Percentiles rank a stretch among this genome's conserved stretches.
Evolutionary conservation across 176 grass and related monocot species (phyloP).

Genomic region (Ensete glaucum): DNA sequence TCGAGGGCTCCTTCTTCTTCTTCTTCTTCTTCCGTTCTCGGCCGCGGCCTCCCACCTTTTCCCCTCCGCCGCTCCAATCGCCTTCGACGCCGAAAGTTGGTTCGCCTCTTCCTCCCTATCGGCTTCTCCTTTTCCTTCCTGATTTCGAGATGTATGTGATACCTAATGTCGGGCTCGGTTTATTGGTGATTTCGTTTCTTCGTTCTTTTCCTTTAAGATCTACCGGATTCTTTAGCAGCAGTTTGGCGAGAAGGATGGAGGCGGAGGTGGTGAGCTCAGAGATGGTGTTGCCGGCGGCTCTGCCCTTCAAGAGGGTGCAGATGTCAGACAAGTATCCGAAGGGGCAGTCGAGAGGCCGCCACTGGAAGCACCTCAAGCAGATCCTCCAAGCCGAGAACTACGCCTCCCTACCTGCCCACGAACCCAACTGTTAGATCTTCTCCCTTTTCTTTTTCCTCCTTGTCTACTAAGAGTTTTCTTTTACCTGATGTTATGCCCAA

Average conservation of each 20-base stretch:
- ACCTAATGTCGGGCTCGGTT: not conserved
- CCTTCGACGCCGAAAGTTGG: no score
- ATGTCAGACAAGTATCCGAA: slow-evolving; percentile 92
- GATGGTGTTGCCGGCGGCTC: slow-evolving; percentile 48
- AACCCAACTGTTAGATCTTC: slow-evolving; percentile 61
- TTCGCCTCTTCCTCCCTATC: no score
- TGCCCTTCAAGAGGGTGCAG: slow-evolving; percentile 85
- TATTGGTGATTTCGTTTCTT: not conserved
- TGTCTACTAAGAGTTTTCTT: not conserved
- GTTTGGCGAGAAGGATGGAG: slow-evolving; percentile 35
- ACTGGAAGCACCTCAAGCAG: slow-evolving; percentile 94
- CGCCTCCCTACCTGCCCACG: slow-evolving; percentile 34
- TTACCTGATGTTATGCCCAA: not conserved
- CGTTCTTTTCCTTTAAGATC: not conserved
- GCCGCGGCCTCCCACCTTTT: no score
- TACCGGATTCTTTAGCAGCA: not conserved
- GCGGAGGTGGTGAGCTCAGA: slow-evolving; percentile 51
- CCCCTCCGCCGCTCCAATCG: no score
- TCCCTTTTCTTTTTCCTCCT: not conserved
- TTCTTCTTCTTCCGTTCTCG: no score
- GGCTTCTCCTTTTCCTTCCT: not conserved
- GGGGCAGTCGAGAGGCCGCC: slow-evolving; percentile 76
- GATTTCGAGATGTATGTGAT: not conserved
- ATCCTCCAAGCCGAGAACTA: slow-evolving; percentile 73
- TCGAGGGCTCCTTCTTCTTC: no score